Percentiles rank a stretch among this genome's conserved stretches.
phyloP scores from a whole-genome alignment of 345 rosid genomes.

The Mercurialis annua region DNA sequence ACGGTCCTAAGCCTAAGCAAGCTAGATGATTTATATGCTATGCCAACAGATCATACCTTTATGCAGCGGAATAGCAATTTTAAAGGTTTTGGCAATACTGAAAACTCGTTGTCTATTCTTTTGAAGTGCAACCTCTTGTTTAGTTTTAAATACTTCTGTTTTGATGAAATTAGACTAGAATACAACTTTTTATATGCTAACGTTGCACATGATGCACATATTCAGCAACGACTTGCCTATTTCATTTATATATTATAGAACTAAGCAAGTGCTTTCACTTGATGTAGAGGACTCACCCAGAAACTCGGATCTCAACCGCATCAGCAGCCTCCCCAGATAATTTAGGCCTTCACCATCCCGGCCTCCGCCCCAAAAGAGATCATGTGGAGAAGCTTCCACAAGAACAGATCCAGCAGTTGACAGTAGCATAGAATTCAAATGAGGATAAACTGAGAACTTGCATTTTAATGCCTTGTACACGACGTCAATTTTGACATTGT shows the following conservation, averaged over 20 bases:
- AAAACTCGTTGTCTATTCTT: neutral
- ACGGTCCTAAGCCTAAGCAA: no score
- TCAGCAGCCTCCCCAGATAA: conserved; percentile 80
- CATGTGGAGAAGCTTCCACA: conserved; percentile 91
- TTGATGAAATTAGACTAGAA: no score
- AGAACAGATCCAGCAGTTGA: conserved; percentile 76
- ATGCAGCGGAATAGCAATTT: no score
- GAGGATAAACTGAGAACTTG: conserved; percentile 85
- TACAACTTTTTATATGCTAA: no score
- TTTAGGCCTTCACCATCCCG: conserved; percentile 94
- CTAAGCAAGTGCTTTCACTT: conserved; percentile 34
- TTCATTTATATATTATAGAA: conserved; percentile 16
- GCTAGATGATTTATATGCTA: no score
- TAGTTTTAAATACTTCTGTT: no score
- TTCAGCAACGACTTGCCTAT: neutral
- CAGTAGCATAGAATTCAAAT: conserved; percentile 69
- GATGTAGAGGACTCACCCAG: conserved; percentile 53
- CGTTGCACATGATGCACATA: neutral
- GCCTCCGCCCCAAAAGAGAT: conserved; percentile 97
- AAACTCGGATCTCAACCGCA: conserved; percentile 86
- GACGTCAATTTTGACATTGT: conserved; percentile 61
- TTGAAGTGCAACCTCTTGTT: no score
- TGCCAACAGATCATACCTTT: no score
- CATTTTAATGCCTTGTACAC: conserved; percentile 77
- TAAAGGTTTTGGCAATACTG: neutral